Percentiles rank a stretch among this genome's conserved stretches.
phyloP scores from a whole-genome alignment of 768 basidiomycete genomes.

The Filobasidium wieringae region DNA sequence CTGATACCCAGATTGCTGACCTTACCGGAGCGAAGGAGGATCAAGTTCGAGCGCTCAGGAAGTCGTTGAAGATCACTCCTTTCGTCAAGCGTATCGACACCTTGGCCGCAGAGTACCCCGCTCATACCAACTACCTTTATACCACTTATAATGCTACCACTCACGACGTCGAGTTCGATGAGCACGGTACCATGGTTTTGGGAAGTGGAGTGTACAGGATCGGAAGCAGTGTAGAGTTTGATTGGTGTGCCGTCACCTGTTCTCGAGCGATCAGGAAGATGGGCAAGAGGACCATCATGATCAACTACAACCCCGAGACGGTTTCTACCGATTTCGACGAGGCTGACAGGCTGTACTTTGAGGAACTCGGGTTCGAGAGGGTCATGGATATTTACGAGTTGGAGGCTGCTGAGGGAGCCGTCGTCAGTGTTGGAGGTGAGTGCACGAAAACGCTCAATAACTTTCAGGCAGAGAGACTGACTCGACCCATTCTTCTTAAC shows the following conservation, averaged over 20 bases:
- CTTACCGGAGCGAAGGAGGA: constrained; percentile 63
- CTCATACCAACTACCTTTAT: constrained; percentile 97
- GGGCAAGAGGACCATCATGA: constrained; percentile 93
- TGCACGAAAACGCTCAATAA: background rate
- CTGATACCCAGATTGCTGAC: constrained; percentile 81
- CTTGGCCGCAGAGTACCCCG: constrained; percentile 94
- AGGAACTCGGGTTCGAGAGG: constrained; percentile 92
- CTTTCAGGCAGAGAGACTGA: background rate
- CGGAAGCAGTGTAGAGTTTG: constrained; percentile 96
- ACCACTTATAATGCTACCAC: constrained; percentile 95
- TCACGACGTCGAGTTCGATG: constrained; percentile 90
- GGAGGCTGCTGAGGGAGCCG: constrained; percentile 79
- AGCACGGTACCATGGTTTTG: constrained; percentile 97
- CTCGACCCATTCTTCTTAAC: background rate
- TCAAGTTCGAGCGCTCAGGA: constrained; percentile 69
- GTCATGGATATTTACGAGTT: constrained; percentile 99
- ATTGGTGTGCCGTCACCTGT: constrained; percentile 99
- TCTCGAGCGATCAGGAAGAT: constrained; percentile 80
- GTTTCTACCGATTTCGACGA: constrained; percentile 99
- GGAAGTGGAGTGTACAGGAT: constrained; percentile 98
- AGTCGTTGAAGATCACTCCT: constrained; percentile 75
- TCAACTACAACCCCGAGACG: constrained; percentile 99
- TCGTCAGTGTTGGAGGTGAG: constrained; percentile 92
- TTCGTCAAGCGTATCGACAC: constrained; percentile 99
- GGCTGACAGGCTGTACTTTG: constrained; percentile 97